Base-by-base conservation (phyloP, 495 filamentous ascomycete species). In the Penicillium bovifimosum region DNA sequence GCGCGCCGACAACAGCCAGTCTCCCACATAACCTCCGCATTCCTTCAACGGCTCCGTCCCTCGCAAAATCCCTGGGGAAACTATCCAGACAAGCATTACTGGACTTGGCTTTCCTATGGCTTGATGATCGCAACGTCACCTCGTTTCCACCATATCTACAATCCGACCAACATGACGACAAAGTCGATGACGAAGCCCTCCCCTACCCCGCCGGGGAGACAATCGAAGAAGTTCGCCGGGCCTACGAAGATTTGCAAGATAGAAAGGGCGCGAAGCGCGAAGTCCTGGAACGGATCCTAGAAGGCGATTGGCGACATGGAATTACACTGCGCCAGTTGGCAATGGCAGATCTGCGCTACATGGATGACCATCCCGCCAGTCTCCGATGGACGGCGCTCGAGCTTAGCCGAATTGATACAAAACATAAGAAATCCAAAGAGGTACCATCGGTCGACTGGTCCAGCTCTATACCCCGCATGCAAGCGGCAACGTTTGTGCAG, bases 301-400 rank as follows among this genome's bases (percentile, higher is more conserved):
- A 91, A 51, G 87, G 87, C 38, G 90, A 95, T 64, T 95, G 89
- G 88, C 76, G 87, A 17, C 77, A 83, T 44, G 90, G 90, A 1
- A 71, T 95, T 17, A 84, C 79, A 1, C 68, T 95, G 13, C 87
- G 86, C 54, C 87, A 91, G 61, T 73, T 92, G 4, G 88, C 87
- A 41, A 91, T 89, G 77, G 83, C 84, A 13, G 90, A 95, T 58
- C 68, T 89, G 11, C 85, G 86, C 53, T 75, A 88, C 61, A 73
- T 92, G n/a, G 80, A 90, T 57, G 86, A 90, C 60, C 86, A 90
- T 57, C 85, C 86, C 0, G 73, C 78, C 2, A 77, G 79, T 1
- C 78, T 86, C 52, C 84, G 84, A 69, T 95, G 90, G 90, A 82
- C 82, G 16, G 87, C 88, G 1, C 79, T 91, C 33, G 76, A 78